Evolutionary conservation across 352 stramenopile genomes (phyloP), one percentile per base, ranked within the genome.

Genomic region (Phytophthora rubi): DNA sequence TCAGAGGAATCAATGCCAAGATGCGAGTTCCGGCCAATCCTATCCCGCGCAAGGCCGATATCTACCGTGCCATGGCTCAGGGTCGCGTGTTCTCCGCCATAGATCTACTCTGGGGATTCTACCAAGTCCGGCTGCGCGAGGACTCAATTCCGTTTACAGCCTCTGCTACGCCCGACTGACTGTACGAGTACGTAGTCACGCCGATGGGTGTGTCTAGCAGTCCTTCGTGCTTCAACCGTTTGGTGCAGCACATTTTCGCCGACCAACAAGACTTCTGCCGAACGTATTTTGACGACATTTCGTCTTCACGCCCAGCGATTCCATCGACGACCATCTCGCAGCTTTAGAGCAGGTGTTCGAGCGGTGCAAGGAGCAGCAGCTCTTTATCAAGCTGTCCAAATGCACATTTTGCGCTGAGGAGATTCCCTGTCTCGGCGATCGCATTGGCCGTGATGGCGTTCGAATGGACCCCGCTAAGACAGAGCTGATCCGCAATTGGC

Each of bases 31-130:
- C 61, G 8, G 52, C 42, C 4, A 68, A 60, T 13, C 39, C 61
- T 13, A 57, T 62, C 26, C 39, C 61, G 8, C n/a, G 52, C 23
- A 68, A 57, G 30, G 61, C 56, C 12, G 51, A 67, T 10, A 67
- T 67, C 21, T 13, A 48, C 5, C 48, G 58, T 4, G 33, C 33
- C 7, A 58, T 59, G 35, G 30, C 47, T 3, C 15, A 21, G 4
- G 59, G 59, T 30, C 10, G 10, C 2, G 5, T 66, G 4, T 59
- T 67, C 7, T 67, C 51, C 5, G 37, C 49, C 5, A 53, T 54
- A 21, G 51, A 67, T 13, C 30, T 68, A 6, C 42, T 68, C 15
- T 68, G 53, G 52, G 61, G 61, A 5, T 56, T 68, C 15, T 68
- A 57, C 21, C 61, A 62, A 23, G 61, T 68, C 6, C 45, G 48